Evolutionary conservation across 192 early-diverging fungal species (phyloP), one percentile per base, ranked within the genome.

Genomic region (Backusella tarrabulga): DNA sequence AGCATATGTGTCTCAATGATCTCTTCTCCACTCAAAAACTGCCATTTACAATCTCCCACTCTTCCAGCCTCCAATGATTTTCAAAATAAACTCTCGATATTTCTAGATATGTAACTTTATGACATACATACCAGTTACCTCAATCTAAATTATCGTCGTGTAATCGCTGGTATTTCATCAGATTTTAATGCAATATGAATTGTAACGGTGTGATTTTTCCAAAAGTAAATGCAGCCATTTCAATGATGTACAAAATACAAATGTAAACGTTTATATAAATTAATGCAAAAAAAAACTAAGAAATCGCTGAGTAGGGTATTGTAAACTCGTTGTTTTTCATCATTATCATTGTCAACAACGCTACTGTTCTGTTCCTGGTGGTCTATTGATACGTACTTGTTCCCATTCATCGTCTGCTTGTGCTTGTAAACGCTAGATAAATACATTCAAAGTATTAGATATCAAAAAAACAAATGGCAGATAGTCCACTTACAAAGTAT

Each of bases 401-500:
- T 81, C 76, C 80, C 80, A 81, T 12, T 75, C 74, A 19, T 75
- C 74, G 21, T 77, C 76, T 38, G 72, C 56, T 23, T 73, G 63
- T 15, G 71, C 72, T 78, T 81, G 80, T 46, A 81, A 63, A 3
- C 80, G 80, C 80, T 81, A 60, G 0, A 29, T 71, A 32, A 35
- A 73, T 63, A 26, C 15, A 14, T 32, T 32, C 32, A 32, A 32
- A 3, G 32, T 32, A 32, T 32, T 32, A 32, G 2, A 32, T 32
- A 32, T 32, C 32, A 1, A 32, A 32, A 32, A 32, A 32, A 32
- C 32, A 32, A 32, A 32, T 32, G 32, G 3, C 32, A 32, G 2
- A 3, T 32, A 3, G 32, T 32, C 2, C 32, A 32, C 71, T 80
- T 83, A 87, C 81, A 82, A 84, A 92, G 80, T 93, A 94, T 77